Base-by-base conservation (phyloP, 2,329 filamentous ascomycete species). In the Calonectria honghensis region DNA sequence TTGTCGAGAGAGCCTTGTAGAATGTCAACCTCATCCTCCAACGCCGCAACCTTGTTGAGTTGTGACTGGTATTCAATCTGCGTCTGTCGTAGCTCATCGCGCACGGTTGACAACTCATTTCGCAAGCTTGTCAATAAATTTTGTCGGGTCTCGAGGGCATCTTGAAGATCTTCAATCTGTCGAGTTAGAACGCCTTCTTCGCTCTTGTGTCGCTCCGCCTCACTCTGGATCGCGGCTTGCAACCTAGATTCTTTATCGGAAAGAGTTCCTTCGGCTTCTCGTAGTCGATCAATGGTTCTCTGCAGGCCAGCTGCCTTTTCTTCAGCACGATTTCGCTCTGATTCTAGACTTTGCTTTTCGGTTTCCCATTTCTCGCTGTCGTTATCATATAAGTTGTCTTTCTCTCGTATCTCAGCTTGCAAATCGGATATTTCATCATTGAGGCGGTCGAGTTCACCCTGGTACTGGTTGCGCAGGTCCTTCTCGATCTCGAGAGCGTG, bases 1-100 rank as follows among this genome's bases (percentile, higher is more conserved):
- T 81, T 78, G 50, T 81, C 78, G 32, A 81, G 59, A 10, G 79
- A 82, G 39, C 70, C 80, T 82, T 95, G 93, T 18, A 96, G 85
- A 35, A 95, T 91, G 68, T 95, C 92, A n/a, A 95, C 88, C 82
- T 96, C 94, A 77, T 96, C 94, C 81, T 96, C 93, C 27, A 96
- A 83, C 10, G 89, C 89, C 72, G 94, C 91, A 2, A 93, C 87
- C 82, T 92, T 95, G 77, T 94, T 93, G 64, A 88, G 87, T 74
- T 94, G 88, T 0, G 88, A 83, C 77, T 92, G 90, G 81, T 91
- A 89, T 77, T 93, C 91, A 29, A 93, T 88, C 76, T 93, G 91
- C 32, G 91, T 90, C 65, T 93, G 88, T n/a, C 94, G 91, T 11
- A 96, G 88, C 71, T 95, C 92, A 76, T 96, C 94, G 69, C 91